These are phyloP conservation scores for Colletotrichum musae DNA, from an alignment of 2,329 filamentous ascomycete genomes.

Conservation along the genomic window DNA sequence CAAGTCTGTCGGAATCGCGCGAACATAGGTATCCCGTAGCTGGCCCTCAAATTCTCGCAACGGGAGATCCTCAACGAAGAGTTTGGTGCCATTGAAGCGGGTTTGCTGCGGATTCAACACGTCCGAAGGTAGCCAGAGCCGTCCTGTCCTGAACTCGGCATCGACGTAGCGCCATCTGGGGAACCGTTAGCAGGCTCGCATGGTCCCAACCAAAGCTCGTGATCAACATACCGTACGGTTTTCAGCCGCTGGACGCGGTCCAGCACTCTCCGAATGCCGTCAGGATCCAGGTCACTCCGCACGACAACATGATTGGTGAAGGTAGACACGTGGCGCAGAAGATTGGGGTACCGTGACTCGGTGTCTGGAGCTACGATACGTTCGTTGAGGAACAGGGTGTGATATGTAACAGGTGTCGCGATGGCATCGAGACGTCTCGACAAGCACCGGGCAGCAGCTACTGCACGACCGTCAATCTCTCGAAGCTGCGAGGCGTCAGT, in stretches of 20 bases:
- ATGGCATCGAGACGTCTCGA: conserved; percentile 58
- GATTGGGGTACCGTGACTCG: conserved; percentile 50
- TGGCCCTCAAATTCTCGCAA: conserved; percentile 54
- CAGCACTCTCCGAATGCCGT: conserved; percentile 53
- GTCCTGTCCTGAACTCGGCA: conserved; percentile 46
- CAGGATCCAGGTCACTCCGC: conserved; percentile 57
- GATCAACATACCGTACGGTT: conserved; percentile 55
- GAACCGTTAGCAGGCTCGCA: not conserved
- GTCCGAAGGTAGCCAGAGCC: conserved; percentile 56
- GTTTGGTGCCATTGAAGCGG: conserved; percentile 47
- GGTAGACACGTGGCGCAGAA: conserved; percentile 53
- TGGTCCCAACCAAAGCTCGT: not conserved
- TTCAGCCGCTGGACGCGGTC: conserved; percentile 53
- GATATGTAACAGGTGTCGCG: conserved; percentile 60
- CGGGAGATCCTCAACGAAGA: conserved; percentile 59
- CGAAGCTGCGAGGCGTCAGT: conserved; percentile 51
- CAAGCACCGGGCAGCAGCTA: conserved; percentile 53
- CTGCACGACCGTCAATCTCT: conserved; percentile 52
- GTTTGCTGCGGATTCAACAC: conserved; percentile 52
- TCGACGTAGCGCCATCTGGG: conserved; percentile 57
- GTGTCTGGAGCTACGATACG: conserved; percentile 53
- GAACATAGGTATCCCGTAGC: conserved; percentile 53
- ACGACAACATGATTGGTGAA: conserved; percentile 58
- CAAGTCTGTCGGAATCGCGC: conserved; percentile 55
- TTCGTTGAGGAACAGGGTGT: conserved; percentile 54